Conservation (phyloP, 139 green algal genomes). For the Diplosphaera chodatii region DNA sequence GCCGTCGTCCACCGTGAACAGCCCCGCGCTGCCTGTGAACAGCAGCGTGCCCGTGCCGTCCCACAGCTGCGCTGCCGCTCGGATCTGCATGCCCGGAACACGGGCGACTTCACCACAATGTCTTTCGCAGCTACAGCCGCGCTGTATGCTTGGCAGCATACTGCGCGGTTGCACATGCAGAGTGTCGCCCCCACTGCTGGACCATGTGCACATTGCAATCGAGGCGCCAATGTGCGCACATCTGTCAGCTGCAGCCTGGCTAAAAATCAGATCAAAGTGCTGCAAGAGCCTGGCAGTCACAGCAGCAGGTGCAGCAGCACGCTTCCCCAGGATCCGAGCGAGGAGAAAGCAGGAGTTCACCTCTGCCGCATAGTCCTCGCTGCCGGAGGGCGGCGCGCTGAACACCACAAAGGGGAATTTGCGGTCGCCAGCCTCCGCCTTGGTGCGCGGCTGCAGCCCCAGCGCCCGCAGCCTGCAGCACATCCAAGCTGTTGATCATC, state of each 20-base stretch:
- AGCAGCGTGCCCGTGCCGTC: conserved; percentile 76
- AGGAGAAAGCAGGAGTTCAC: no score
- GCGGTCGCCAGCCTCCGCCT: conserved; percentile 18
- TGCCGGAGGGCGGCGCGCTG: conserved; percentile 81
- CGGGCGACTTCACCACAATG: not conserved
- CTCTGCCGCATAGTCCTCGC: conserved; percentile 78
- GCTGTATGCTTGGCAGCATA: no score
- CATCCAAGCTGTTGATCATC: no score
- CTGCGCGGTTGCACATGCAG: no score
- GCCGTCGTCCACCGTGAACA: conserved; percentile 73
- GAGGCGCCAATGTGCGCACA: no score
- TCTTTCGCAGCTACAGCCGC: no score
- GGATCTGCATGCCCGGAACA: conserved; percentile 21
- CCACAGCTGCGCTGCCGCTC: conserved; percentile 66
- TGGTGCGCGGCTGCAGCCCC: conserved; percentile 55
- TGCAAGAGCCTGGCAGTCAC: no score
- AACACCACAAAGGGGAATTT: conserved; percentile 85
- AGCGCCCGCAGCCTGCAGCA: conserved; percentile 62
- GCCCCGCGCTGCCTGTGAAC: conserved; percentile 82
- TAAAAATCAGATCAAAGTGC: no score
- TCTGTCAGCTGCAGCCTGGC: not conserved
- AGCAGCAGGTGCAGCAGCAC: not conserved
- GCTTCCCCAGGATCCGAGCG: no score
- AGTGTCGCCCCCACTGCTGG: no score
- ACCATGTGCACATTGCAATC: no score